Percentiles rank a stretch among this genome's conserved stretches.
Evolutionary conservation across 345 rosid genomes (phyloP).

Genomic region (Populus nigra): DNA sequence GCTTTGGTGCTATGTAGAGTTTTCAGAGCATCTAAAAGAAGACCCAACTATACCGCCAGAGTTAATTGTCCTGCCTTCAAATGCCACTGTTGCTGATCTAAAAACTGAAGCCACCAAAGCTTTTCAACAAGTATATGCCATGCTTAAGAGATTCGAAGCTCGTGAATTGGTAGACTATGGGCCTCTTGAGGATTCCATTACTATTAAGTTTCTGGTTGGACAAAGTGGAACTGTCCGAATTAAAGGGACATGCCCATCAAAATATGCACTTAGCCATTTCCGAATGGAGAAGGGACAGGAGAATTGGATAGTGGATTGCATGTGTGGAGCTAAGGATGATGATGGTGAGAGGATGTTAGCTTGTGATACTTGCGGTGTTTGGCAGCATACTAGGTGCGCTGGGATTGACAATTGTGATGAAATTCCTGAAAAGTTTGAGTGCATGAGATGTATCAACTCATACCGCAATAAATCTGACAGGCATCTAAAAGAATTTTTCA

Average conservation of each 20-base stretch:
- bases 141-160: conserved; percentile 57
- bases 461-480: background rate
- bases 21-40: conserved; percentile 45
- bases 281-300: conserved; percentile 67
- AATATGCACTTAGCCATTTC: conserved; percentile 46
- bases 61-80: conserved; percentile 45
- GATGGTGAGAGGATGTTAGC: conserved; percentile 73
- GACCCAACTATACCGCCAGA: conserved; percentile 56
- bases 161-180: conserved; percentile 51
- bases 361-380: conserved; percentile 62
- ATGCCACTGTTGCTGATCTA: conserved; percentile 56
- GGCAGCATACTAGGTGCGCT: conserved; percentile 75
- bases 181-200: conserved; percentile 41
- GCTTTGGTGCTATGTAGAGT: conserved; percentile 51
- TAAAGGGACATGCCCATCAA: conserved; percentile 49
- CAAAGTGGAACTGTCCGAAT: conserved; percentile 37
- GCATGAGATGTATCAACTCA: conserved; percentile 34
- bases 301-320: conserved; percentile 65
- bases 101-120: conserved; percentile 49
- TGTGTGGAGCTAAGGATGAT: conserved; percentile 66
- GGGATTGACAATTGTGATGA: conserved; percentile 51
- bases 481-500: background rate
- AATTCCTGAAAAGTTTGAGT: conserved; percentile 45
- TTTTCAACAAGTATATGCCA: conserved; percentile 65
- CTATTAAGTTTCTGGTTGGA: conserved; percentile 50